Evolutionary conservation across 768 basidiomycete species (phyloP).

Genomic region (Leccinum subtestaceum): DNA sequence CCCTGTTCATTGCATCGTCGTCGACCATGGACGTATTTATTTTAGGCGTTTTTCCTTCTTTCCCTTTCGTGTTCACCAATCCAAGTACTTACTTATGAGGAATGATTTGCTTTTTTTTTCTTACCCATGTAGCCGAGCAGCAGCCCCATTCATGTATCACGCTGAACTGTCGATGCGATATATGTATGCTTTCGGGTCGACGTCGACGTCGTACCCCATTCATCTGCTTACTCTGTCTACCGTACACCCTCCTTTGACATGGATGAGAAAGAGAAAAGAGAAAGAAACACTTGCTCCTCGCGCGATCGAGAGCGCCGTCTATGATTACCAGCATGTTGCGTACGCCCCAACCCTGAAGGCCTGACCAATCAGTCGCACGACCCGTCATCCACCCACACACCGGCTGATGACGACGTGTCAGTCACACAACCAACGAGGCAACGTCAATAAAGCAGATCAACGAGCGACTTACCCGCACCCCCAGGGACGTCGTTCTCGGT

Average conservation of each 20-base stretch:
- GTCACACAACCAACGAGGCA: not conserved
- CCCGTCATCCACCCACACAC: constrained; percentile 37
- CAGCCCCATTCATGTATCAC: not conserved
- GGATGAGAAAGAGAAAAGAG: not conserved
- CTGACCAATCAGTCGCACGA: constrained; percentile 22
- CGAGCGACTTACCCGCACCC: constrained; percentile 18
- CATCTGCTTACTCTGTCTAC: not conserved
- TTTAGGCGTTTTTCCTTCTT: not conserved
- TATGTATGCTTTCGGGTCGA: not conserved
- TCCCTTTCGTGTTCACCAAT: not conserved
- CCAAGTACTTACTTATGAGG: not conserved
- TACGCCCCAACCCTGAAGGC: too few relatives aligned
- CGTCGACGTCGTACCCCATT: not conserved
- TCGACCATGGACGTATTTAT: constrained; percentile 22
- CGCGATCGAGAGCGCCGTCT: not conserved
- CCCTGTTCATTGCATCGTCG: constrained; percentile 13
- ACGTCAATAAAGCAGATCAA: not conserved
- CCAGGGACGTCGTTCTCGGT: constrained; percentile 38
- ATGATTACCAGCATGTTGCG: too few relatives aligned
- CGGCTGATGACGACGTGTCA: constrained; percentile 11
- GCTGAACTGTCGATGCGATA: not conserved
- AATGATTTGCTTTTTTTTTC: not conserved
- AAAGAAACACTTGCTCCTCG: not conserved
- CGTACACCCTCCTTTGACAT: not conserved
- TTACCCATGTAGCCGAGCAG: not conserved